phyloP scores from a whole-genome alignment of 2,329 filamentous ascomycete genomes.

The Sclerotinia spermophila region DNA sequence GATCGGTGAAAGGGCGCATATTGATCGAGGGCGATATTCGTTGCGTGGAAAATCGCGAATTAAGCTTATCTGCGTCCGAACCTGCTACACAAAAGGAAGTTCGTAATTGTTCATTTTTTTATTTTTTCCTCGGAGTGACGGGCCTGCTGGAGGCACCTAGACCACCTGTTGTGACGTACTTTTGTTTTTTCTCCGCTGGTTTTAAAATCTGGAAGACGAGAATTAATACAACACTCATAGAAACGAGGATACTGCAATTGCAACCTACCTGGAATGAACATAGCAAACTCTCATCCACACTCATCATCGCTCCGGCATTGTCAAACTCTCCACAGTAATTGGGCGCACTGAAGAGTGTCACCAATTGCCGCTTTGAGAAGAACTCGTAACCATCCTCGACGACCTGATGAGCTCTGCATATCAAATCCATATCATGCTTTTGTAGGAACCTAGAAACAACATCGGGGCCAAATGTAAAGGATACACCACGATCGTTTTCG shows the following conservation, averaged over 20 bases:
- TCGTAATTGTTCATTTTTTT: conserved; percentile 66
- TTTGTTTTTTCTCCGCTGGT: conserved; percentile 99
- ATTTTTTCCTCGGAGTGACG: conserved; percentile 68
- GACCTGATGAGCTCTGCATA: conserved; percentile 97
- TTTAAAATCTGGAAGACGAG: conserved; percentile 75
- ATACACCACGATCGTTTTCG: conserved; percentile 97
- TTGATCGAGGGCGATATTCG: conserved; percentile 27
- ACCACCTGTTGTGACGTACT: conserved; percentile 82
- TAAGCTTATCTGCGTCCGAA: conserved; percentile 84
- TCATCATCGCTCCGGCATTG: conserved; percentile 99
- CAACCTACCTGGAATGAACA: conserved; percentile 89
- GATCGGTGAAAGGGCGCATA: conserved; percentile 26
- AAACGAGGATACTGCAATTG: background rate
- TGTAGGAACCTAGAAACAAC: conserved; percentile 96
- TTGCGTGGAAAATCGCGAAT: conserved; percentile 32
- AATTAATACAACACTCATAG: conserved; percentile 20
- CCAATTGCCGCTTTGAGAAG: conserved; percentile 96
- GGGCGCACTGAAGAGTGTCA: conserved; percentile 95
- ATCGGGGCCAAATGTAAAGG: conserved; percentile 96
- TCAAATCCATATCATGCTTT: conserved; percentile 99
- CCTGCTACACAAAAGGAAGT: conserved; percentile 73
- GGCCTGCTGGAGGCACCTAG: conserved; percentile 59
- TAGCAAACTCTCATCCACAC: conserved; percentile 94
- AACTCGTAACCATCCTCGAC: conserved; percentile 99
- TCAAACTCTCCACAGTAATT: conserved; percentile 99